Evolutionary conservation across 139 green algal genomes (phyloP).

Genomic region (Picochlorum costavermella): DNA sequence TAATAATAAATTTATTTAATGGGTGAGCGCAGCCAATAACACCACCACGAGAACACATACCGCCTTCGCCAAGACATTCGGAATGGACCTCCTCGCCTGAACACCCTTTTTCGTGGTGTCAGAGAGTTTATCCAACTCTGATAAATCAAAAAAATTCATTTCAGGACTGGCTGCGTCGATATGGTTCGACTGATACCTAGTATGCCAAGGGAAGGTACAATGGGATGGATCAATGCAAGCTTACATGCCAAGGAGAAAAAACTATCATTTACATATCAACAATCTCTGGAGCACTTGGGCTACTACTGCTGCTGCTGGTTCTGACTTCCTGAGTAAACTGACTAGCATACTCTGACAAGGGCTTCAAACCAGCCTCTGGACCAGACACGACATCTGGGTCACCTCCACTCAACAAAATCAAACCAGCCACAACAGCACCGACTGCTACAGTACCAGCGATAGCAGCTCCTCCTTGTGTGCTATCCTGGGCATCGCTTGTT

Average conservation of each 20-base stretch:
- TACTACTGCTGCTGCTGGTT: conserved; percentile 2
- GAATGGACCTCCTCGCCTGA: background rate
- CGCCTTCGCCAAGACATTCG: background rate
- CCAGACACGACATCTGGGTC: conserved; percentile 4
- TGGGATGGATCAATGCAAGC: too few relatives aligned
- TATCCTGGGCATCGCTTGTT: conserved; percentile 5
- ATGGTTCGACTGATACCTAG: too few relatives aligned
- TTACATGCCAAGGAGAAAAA: background rate
- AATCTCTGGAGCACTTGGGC: background rate
- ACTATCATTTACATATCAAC: conserved; percentile 1
- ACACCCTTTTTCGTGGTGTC: background rate
- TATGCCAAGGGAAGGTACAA: too few relatives aligned
- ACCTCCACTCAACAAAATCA: conserved; percentile 9
- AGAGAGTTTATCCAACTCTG: conserved; percentile 4
- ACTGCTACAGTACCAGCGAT: conserved; percentile 13
- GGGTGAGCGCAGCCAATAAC: background rate
- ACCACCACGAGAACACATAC: background rate
- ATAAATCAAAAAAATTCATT: conserved; percentile 3
- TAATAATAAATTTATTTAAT: too few relatives aligned
- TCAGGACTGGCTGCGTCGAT: background rate
- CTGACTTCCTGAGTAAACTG: conserved; percentile 18
- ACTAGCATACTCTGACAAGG: conserved; percentile 13
- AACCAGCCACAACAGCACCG: conserved; percentile 13
- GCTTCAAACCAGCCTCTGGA: conserved; percentile 8
- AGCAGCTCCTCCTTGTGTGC: background rate